Base-by-base conservation (phyloP, 1,284 basidiomycete species). In the Dichomitus squalens region DNA sequence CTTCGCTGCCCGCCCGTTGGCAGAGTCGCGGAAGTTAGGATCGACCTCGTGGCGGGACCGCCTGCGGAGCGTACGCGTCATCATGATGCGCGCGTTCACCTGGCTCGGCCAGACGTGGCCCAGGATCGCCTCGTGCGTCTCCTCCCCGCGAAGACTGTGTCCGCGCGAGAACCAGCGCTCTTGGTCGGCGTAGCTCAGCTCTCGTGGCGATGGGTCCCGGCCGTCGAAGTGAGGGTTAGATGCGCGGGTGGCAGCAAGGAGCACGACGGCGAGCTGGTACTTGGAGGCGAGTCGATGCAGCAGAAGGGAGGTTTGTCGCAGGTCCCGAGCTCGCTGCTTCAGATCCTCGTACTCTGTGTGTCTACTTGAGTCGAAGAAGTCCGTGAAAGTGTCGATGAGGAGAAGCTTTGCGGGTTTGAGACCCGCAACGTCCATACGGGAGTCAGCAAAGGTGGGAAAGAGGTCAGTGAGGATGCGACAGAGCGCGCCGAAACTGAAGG, bases 71-170 rank as follows among this genome's bases (percentile, higher is more conserved):
- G 94, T 95, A 16, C 92, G 82, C 46, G 82, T 84, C 47, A 96
- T 79, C 81, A 96, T 88, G 54, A 97, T 81, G 11, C 95, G 82
- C 3, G 80, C 80, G 61, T 95, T 95, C 58, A 97, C 79, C 61
- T 92, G 88, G 70, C 96, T 96, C 8, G 93, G 89, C 95, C 95
- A 98, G 2, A 87, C 87, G 49, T 96, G 84, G 0, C 95, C 95
- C 2, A 98, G 74, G 36, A 84, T 84, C 0, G 91, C 93, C 72
- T 95, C 90, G 68, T 94, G 93, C 54, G 71, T 73, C 55, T 77
- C 74, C 67, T 88, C 85, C 40, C 81, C 79, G 40, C 80, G 76
- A 34, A 83, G 66, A 55, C 76, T 82, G 57, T 86, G 79, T 7
- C 82, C 82, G 34, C 87, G 82, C 34, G 82, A 83, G 69, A 96